phyloP scores from a whole-genome alignment of 2,329 filamentous ascomycete genomes.

The Talaromyces sp. region DNA sequence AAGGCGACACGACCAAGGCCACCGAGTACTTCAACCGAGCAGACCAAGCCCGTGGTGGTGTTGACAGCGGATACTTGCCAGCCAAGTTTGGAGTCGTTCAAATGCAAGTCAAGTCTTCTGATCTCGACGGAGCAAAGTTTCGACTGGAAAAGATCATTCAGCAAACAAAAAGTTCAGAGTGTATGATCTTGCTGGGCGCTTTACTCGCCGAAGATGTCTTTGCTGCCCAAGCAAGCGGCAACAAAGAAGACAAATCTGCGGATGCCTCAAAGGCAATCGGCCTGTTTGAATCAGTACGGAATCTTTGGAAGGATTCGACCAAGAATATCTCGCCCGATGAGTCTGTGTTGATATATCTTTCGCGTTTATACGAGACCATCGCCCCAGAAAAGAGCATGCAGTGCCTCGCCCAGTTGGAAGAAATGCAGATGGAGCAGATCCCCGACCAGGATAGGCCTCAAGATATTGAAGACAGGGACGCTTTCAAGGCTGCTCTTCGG shows the following conservation, averaged over 20 bases:
- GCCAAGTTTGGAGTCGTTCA: constrained; percentile 94
- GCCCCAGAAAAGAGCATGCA: constrained; percentile 86
- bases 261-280: constrained; percentile 82
- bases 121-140: constrained; percentile 87
- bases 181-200: constrained; percentile 85
- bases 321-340: constrained; percentile 75
- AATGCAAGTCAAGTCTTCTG: constrained; percentile 75
- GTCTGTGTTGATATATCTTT: constrained; percentile 84
- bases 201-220: constrained; percentile 95
- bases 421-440: constrained; percentile 77
- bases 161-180: constrained; percentile 74
- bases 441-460: constrained; percentile 62
- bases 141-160: constrained; percentile 91
- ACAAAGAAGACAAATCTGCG: constrained; percentile 83
- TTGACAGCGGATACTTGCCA: constrained; percentile 85
- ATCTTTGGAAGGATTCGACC: constrained; percentile 88
- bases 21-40: constrained; percentile 83
- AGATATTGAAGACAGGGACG: constrained; percentile 55
- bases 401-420: constrained; percentile 86
- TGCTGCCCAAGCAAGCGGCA: constrained; percentile 64
- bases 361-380: constrained; percentile 81
- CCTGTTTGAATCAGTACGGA: constrained; percentile 77
- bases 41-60: constrained; percentile 83
- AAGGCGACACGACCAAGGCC: constrained; percentile 67
- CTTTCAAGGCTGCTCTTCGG: constrained; percentile 56